A percentile compares a stretch with the other conserved stretches of the same genome.
Conservation (phyloP, 2,329 filamentous ascomycete species). For the Colletotrichum noveboracense region DNA sequence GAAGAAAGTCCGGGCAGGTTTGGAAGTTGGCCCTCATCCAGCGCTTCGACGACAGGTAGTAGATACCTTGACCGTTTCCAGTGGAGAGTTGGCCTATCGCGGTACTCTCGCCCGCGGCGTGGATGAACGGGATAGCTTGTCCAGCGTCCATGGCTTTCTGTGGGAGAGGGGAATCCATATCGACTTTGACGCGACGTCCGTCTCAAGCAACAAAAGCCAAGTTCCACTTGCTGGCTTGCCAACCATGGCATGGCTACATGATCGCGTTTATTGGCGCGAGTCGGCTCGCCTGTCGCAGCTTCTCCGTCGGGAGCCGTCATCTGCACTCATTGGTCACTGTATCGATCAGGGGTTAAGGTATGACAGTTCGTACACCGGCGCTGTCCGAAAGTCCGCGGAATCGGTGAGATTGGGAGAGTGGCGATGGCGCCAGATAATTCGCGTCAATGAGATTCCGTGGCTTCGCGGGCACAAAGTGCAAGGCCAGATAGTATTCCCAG, state of each 20-base stretch:
- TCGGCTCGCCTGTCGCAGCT: neutral
- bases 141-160: slow-evolving; percentile 23
- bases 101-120: slow-evolving; percentile 25
- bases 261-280: slow-evolving; percentile 7
- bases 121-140: slow-evolving; percentile 22
- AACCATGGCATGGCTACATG: slow-evolving; percentile 21
- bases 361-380: neutral
- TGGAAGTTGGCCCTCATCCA: slow-evolving; percentile 40
- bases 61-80: slow-evolving; percentile 26
- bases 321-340: neutral
- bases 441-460: slow-evolving; percentile 36
- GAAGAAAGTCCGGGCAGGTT: neutral
- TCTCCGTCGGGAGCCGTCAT: slow-evolving; percentile 5
- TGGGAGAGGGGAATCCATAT: slow-evolving; percentile 23
- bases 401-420: neutral
- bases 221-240: neutral
- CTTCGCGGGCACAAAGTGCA: slow-evolving; percentile 39
- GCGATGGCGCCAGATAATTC: slow-evolving; percentile 25
- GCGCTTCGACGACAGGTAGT: slow-evolving; percentile 43
- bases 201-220: neutral
- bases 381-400: neutral
- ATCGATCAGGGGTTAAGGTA: neutral
- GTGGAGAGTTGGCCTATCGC: slow-evolving; percentile 25
- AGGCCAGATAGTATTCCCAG: slow-evolving; percentile 46
- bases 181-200: neutral